phyloP scores from a whole-genome alignment of 495 filamentous ascomycete species.

The Talaromyces thailandensis region DNA sequence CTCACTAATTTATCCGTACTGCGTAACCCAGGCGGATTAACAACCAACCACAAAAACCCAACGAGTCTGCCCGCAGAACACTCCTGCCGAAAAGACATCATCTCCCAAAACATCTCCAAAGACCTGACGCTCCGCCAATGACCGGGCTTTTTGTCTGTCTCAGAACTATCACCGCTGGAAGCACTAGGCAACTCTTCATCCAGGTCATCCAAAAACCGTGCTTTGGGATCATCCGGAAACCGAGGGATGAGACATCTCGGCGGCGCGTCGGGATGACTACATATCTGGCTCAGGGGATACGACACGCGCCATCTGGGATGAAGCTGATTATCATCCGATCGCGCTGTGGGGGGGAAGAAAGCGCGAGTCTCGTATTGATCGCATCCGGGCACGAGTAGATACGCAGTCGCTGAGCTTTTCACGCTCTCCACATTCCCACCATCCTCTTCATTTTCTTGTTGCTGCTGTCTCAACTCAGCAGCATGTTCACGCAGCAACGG shows the following conservation, averaged over 20 bases:
- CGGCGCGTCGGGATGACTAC: conserved; percentile 48
- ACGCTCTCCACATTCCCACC: conserved; percentile 38
- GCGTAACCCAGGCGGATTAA: conserved; percentile 43
- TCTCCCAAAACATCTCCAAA: conserved; percentile 92
- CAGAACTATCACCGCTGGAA: conserved; percentile 7
- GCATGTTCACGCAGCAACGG: conserved; percentile 50
- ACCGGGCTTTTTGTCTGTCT: conserved; percentile 36
- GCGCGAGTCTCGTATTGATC: conserved; percentile 62
- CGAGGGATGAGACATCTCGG: conserved; percentile 79
- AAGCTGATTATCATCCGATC: conserved; percentile 28
- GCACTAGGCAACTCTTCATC: conserved; percentile 62
- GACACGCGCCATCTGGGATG: conserved; percentile 38
- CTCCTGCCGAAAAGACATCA: conserved; percentile 96
- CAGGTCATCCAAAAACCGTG: conserved; percentile 79
- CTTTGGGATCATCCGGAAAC: conserved; percentile 95
- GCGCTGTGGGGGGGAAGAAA: conserved; percentile 45
- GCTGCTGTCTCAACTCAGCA: conserved; percentile 23
- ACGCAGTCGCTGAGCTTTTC: conserved; percentile 48
- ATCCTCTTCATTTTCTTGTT: conserved; percentile 12
- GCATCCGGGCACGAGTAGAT: conserved; percentile 79
- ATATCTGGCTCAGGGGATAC: conserved; percentile 60
- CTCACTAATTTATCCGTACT: conserved; percentile 19
- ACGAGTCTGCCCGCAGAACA: conserved; percentile 86
- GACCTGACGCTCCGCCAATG: conserved; percentile 76
- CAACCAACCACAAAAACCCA: conserved; percentile 89